phyloP scores from a whole-genome alignment of 2,329 filamentous ascomycete species.

The Fusarium chlamydosporum region DNA sequence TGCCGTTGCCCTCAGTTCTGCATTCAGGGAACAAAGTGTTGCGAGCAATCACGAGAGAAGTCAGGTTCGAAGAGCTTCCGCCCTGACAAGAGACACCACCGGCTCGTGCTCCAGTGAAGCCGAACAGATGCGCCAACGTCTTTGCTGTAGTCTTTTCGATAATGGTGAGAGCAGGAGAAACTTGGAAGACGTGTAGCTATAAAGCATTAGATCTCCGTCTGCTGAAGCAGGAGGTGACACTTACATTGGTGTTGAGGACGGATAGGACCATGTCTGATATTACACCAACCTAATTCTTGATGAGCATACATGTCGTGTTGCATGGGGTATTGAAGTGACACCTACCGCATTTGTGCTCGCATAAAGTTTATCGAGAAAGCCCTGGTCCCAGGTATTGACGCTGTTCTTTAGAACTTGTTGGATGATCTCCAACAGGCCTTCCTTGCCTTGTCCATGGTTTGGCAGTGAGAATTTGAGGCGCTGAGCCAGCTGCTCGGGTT shows the following conservation, averaged over 20 bases:
- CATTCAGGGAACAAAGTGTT: slow-evolving; percentile 87
- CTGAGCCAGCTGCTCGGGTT: slow-evolving; percentile 69
- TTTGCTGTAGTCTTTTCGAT: slow-evolving; percentile 87
- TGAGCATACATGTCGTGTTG: slow-evolving; percentile 14
- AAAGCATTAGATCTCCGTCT: slow-evolving; percentile 17
- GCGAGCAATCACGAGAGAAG: slow-evolving; percentile 87
- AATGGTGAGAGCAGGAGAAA: slow-evolving; percentile 88
- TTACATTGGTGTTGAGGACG: slow-evolving; percentile 89
- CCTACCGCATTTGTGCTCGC: slow-evolving; percentile 84
- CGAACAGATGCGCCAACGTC: slow-evolving; percentile 81
- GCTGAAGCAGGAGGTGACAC: slow-evolving; percentile 40
- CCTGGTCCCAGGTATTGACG: slow-evolving; percentile 99
- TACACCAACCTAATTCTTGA: slow-evolving; percentile 75
- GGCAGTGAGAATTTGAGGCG: slow-evolving; percentile 73
- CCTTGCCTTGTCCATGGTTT: slow-evolving; percentile 71
- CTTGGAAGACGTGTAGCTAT: slow-evolving; percentile 84
- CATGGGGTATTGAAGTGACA: slow-evolving; percentile 45
- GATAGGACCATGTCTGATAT: slow-evolving; percentile 87
- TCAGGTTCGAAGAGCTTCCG: slow-evolving; percentile 86
- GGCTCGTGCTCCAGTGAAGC: slow-evolving; percentile 77
- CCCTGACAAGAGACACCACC: slow-evolving; percentile 85
- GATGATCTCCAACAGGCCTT: slow-evolving; percentile 80
- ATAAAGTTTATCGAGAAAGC: slow-evolving; percentile 96
- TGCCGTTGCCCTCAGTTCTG: slow-evolving; percentile 78
- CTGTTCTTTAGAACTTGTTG: slow-evolving; percentile 82